Conservation (phyloP, 805 yeast genomes). For the Starmerella apicola region DNA sequence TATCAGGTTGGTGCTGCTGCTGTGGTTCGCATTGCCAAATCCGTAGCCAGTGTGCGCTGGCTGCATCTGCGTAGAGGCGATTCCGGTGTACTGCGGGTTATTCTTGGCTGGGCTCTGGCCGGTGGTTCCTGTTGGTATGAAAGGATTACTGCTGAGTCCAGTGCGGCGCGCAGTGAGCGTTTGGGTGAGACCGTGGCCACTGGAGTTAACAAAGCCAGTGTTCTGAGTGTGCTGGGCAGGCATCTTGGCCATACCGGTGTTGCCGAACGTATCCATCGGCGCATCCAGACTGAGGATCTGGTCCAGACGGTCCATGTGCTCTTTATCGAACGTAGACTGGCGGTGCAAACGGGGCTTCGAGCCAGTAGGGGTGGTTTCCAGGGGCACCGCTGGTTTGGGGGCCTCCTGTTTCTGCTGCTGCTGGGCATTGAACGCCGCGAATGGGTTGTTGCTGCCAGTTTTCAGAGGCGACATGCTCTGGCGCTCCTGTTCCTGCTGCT, state of each 20-base stretch:
- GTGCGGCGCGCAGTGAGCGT: conserved; percentile 21
- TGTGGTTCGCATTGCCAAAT: conserved; percentile 60
- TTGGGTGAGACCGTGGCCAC: conserved; percentile 58
- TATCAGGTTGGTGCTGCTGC: conserved; percentile 26
- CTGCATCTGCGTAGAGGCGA: conserved; percentile 51
- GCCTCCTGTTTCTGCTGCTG: conserved; percentile 20
- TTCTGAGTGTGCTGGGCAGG: conserved; percentile 89
- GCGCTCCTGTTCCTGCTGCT: conserved; percentile 30
- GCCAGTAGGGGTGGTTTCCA: conserved; percentile 11
- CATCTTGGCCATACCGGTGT: conserved; percentile 67
- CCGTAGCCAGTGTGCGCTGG: conserved; percentile 91
- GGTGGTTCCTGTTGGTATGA: conserved; percentile 49
- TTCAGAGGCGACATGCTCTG: conserved; percentile 41
- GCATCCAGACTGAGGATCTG: conserved; percentile 72
- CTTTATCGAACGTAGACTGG: conserved; percentile 41
- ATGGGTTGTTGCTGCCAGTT: conserved; percentile 71
- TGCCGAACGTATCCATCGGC: conserved; percentile 88
- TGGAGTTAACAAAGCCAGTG: conserved; percentile 62
- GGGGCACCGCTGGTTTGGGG: conserved; percentile 15
- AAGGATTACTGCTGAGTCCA: conserved; percentile 14
- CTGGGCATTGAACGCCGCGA: conserved; percentile 35
- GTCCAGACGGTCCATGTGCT: conserved; percentile 55
- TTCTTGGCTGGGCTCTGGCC: conserved; percentile 35
- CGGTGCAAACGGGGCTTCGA: conserved; percentile 20
- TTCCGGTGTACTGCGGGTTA: conserved; percentile 46